Base-by-base conservation (phyloP, 2,329 filamentous ascomycete species). In the Verticillium nubilum region DNA sequence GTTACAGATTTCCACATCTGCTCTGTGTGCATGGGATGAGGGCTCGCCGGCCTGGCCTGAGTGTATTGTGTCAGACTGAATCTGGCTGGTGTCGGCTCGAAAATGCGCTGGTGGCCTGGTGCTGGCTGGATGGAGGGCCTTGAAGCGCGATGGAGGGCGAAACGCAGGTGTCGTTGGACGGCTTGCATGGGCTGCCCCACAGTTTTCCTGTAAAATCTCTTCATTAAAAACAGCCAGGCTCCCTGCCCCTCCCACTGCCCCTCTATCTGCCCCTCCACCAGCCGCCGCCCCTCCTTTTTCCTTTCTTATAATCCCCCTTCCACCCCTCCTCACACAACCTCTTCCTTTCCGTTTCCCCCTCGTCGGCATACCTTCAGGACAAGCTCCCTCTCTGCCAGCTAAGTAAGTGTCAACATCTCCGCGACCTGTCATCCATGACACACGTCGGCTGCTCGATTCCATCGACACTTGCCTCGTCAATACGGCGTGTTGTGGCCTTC, bases 331-430 rank as follows among this genome's bases (percentile, higher is more conserved):
- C 19, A 13, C 17, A 29, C 56, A 57, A 57, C 37, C 35, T 57
- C 35, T 47, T 23, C 47, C 26, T 52, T 42, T 52, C 42, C 33
- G 35, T 52, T 52, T 42, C 28, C 42, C 42, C 56, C 27, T 57
- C 56, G 56, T 57, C 56, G 25, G 56, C 56, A 57, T 57, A 57
- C 56, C 56, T 47, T 47, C 42, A 47, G 42, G 42, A 53, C 25
- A 53, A 53, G 27, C 52, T 28, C 52, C 25, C 52, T 53, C 27
- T 53, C 52, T 53, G 52, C 52, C 52, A 28, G 52, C 52, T 26
- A 53, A 53, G 52, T 53, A 53, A 53, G 52, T 53, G 13, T 7
- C 52, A 27, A 13, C 29, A 31, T 10, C 29, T n/a, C 52, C 47
- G 19, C 25, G 3, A n/a, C 23, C 47, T 26, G 19, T 9, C 47